phyloP scores from a whole-genome alignment of 2,329 filamentous ascomycete species.

The Chaetomium sp. region DNA sequence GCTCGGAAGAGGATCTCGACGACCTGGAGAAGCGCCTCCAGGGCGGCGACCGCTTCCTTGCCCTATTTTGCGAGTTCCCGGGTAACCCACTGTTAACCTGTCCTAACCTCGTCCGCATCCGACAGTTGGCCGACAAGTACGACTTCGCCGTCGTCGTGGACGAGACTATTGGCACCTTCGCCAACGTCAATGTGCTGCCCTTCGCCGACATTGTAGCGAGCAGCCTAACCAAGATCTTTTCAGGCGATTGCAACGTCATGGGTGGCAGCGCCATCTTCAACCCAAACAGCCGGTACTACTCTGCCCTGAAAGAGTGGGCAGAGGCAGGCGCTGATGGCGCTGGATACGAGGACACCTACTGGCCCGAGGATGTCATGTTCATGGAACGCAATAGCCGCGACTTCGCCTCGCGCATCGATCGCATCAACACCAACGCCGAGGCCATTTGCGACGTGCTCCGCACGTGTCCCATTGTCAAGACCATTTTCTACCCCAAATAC shows the following conservation, averaged over 20 bases:
- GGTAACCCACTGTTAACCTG: conserved; percentile 83
- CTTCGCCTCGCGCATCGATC: conserved; percentile 73
- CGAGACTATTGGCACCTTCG: conserved; percentile 93
- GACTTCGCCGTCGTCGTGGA: conserved; percentile 89
- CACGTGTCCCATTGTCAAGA: conserved; percentile 58
- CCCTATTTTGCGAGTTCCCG: conserved; percentile 90
- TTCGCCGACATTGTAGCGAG: conserved; percentile 89
- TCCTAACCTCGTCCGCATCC: conserved; percentile 78
- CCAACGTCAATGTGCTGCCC: conserved; percentile 88
- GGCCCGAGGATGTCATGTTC: conserved; percentile 90
- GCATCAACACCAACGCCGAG: conserved; percentile 82
- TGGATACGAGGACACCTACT: conserved; percentile 83
- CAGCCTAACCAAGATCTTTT: conserved; percentile 95
- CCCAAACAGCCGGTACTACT: conserved; percentile 63
- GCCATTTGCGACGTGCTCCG: conserved; percentile 68
- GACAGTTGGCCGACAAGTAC: conserved; percentile 69
- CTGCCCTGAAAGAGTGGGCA: conserved; percentile 59
- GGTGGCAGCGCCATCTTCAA: conserved; percentile 68
- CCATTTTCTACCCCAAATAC: conserved; percentile 81
- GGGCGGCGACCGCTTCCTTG: conserved; percentile 68
- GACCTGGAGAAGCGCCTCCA: conserved; percentile 69
- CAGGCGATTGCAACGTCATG: conserved; percentile 97
- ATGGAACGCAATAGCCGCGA: conserved; percentile 95
- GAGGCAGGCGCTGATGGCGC: conserved; percentile 23
- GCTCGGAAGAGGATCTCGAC: conserved; percentile 70